A percentile compares a stretch with the other conserved stretches of the same genome.
Conservation (phyloP, 257 asterid genomes). For the Datura wrightii region DNA sequence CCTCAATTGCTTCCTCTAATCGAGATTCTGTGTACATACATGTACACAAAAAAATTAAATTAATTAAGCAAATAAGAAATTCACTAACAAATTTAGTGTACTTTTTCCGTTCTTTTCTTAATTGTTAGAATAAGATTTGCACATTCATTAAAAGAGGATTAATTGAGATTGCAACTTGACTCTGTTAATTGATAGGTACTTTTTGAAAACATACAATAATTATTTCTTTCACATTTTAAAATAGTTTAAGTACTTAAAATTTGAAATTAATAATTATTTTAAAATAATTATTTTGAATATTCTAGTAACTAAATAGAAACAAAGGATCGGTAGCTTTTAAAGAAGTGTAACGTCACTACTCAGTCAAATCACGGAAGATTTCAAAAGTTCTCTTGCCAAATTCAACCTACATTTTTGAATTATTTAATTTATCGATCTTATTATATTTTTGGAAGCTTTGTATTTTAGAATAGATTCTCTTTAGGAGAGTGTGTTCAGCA, state of each 20-base stretch:
- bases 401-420: not conserved
- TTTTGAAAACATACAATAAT: too few relatives aligned
- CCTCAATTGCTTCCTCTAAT: conserved; percentile 46
- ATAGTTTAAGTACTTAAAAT: too few relatives aligned
- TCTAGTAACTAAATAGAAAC: too few relatives aligned
- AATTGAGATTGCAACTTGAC: too few relatives aligned
- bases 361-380: not conserved
- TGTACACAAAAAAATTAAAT: not conserved
- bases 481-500: not conserved
- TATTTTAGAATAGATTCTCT: not conserved
- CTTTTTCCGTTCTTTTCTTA: too few relatives aligned
- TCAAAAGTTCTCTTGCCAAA: not conserved
- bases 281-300: too few relatives aligned
- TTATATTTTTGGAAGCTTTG: not conserved
- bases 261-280: too few relatives aligned
- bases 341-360: not conserved
- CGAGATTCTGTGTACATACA: conserved; percentile 28
- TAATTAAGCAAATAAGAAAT: too few relatives aligned
- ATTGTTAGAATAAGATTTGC: too few relatives aligned
- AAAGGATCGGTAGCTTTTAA: conserved; percentile 4
- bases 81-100: not conserved
- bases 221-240: too few relatives aligned
- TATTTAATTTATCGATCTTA: not conserved
- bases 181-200: too few relatives aligned
- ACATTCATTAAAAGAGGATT: too few relatives aligned